These are phyloP conservation scores for Pseudodiploospora longispora DNA, from an alignment of 2,329 filamentous ascomycete genomes.

Conservation along the genomic window DNA sequence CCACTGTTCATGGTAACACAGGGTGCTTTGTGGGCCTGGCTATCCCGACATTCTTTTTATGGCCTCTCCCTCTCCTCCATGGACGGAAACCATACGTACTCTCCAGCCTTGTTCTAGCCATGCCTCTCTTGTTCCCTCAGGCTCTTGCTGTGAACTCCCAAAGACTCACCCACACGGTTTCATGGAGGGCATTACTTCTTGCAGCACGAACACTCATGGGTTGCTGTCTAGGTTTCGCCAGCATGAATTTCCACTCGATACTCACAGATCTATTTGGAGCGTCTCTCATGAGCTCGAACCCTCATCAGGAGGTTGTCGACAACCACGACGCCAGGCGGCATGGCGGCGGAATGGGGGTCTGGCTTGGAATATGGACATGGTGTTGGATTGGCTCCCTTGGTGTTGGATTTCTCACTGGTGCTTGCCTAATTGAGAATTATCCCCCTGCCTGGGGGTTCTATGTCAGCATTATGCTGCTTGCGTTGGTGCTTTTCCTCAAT, in stretches of 20 bases:
- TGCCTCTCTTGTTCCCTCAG: slow-evolving; percentile 70
- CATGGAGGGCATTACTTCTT: slow-evolving; percentile 54
- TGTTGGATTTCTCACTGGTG: slow-evolving; percentile 64
- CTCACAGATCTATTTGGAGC: slow-evolving; percentile 70
- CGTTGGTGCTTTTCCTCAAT: slow-evolving; percentile 58
- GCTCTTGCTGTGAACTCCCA: slow-evolving; percentile 54
- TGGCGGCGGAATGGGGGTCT: slow-evolving; percentile 71
- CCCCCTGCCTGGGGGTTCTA: slow-evolving; percentile 71
- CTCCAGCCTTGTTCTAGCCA: slow-evolving; percentile 56
- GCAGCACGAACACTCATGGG: slow-evolving; percentile 59
- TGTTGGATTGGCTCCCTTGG: slow-evolving; percentile 66
- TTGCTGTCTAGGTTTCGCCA: slow-evolving; percentile 62
- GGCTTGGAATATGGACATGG: slow-evolving; percentile 72
- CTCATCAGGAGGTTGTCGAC: slow-evolving; percentile 64
- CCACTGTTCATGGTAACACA: slow-evolving; percentile 65
- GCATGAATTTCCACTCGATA: slow-evolving; percentile 67
- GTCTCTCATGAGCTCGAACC: slow-evolving; percentile 62
- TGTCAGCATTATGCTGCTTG: slow-evolving; percentile 59
- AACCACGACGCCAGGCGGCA: slow-evolving; percentile 62
- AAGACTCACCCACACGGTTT: slow-evolving; percentile 45
- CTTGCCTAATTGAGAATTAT: slow-evolving; percentile 55
- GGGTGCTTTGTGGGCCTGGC: slow-evolving; percentile 64
- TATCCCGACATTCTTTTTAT: slow-evolving; percentile 60
- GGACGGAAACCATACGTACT: slow-evolving; percentile 73
- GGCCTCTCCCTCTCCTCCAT: slow-evolving; percentile 68